These are phyloP conservation scores for Trypanosoma caninum DNA, from an alignment of 208 protist species.

Conservation along the genomic window DNA sequence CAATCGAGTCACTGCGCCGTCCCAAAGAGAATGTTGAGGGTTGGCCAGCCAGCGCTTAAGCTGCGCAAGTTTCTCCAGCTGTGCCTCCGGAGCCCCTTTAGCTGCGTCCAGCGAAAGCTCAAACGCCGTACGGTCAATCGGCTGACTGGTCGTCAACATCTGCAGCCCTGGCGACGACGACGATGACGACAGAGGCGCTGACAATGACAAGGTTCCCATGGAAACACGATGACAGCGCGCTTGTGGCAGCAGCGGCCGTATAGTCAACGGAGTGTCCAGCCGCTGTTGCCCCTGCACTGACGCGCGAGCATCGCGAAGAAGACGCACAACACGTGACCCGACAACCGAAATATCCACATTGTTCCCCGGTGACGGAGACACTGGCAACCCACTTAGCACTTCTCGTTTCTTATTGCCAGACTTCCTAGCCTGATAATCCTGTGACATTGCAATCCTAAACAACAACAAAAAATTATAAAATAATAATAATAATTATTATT, in stretches of 20 bases:
- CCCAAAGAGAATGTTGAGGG: constrained; percentile 34
- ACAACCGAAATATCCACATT: constrained; percentile 22
- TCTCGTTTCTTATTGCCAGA: background rate
- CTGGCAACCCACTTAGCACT: constrained; percentile 9
- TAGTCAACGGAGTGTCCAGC: constrained; percentile 45
- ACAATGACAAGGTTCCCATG: background rate
- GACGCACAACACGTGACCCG: constrained; percentile 43
- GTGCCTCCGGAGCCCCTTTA: constrained; percentile 12
- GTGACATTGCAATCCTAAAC: background rate
- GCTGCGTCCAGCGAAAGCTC: constrained; percentile 19
- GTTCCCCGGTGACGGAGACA: background rate
- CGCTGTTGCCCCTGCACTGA: constrained; percentile 42
- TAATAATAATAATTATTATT: too few relatives aligned
- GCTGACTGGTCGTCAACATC: constrained; percentile 5
- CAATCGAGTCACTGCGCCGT: constrained; percentile 17
- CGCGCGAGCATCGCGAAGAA: constrained; percentile 60
- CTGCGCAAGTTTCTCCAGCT: constrained; percentile 30
- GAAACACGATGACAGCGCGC: constrained; percentile 23
- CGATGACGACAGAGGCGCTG: background rate
- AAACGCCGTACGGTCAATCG: constrained; percentile 22
- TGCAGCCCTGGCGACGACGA: background rate
- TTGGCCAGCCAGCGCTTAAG: constrained; percentile 38
- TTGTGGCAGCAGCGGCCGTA: constrained; percentile 26
- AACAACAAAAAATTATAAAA: background rate
- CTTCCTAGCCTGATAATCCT: background rate